These are phyloP conservation scores for Pseudozyma pruni DNA, from an alignment of 1,284 basidiomycete genomes.

Conservation along the genomic window DNA sequence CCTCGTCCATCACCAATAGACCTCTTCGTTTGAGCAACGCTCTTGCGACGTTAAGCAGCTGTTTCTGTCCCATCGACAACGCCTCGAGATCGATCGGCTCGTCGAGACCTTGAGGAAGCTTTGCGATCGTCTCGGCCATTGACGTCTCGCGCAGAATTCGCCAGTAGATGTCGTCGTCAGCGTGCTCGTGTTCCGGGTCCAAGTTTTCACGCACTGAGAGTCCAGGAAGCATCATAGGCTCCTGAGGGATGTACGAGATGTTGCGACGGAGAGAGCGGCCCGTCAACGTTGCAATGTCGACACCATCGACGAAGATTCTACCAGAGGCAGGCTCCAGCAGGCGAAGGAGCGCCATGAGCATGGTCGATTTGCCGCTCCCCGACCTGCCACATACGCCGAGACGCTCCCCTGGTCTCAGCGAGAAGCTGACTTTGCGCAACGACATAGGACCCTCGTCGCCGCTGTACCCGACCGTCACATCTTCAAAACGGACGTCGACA, in stretches of 20 bases:
- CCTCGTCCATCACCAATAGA: slow-evolving; percentile 72
- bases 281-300: slow-evolving; percentile 8
- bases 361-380: slow-evolving; percentile 86
- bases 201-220: slow-evolving; percentile 55
- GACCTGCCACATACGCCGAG: slow-evolving; percentile 75
- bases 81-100: slow-evolving; percentile 7
- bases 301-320: slow-evolving; percentile 80
- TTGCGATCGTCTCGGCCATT: slow-evolving; percentile 39
- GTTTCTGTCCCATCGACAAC: slow-evolving; percentile 54
- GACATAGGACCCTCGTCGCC: slow-evolving; percentile 3
- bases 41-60: slow-evolving; percentile 69
- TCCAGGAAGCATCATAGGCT: slow-evolving; percentile 54
- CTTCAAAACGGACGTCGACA: slow-evolving; percentile 11
- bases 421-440: slow-evolving; percentile 5
- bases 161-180: slow-evolving; percentile 54
- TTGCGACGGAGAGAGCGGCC: slow-evolving; percentile 10
- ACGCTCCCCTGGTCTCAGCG: neutral
- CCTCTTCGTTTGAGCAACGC: slow-evolving; percentile 71
- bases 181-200: slow-evolving; percentile 26
- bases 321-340: slow-evolving; percentile 77
- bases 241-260: slow-evolving; percentile 53
- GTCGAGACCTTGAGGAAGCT: slow-evolving; percentile 4
- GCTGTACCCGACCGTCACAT: slow-evolving; percentile 10
- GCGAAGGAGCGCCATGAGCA: slow-evolving; percentile 71
- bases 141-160: slow-evolving; percentile 41